Evolutionary conservation across 2,329 filamentous ascomycete species (phyloP).

Genomic region (Neopestalotiopsis sp.): DNA sequence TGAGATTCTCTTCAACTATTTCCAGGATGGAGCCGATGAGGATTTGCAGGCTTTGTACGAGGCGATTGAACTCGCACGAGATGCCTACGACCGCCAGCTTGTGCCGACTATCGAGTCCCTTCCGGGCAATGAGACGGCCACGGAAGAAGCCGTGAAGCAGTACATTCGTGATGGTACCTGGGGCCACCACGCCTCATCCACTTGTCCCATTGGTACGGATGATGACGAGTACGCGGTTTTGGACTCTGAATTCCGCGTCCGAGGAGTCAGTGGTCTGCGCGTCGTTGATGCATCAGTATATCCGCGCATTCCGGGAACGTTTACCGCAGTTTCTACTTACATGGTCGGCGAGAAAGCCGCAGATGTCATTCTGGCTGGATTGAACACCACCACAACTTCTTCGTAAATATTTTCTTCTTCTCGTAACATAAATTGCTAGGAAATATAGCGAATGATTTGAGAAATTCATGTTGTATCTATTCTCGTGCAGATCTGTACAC

Average conservation of each 20-base stretch:
- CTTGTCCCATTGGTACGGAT: constrained; percentile 39
- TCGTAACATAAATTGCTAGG: not conserved
- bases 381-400: not conserved
- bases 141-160: constrained; percentile 28
- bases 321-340: constrained; percentile 33
- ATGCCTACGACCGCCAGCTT: constrained; percentile 47
- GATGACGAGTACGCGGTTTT: constrained; percentile 56
- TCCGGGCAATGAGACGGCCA: constrained; percentile 23
- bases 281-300: constrained; percentile 62
- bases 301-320: constrained; percentile 51
- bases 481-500: not conserved
- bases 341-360: constrained; percentile 36
- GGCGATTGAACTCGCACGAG: constrained; percentile 55
- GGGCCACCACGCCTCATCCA: constrained; percentile 32
- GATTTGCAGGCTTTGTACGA: constrained; percentile 60
- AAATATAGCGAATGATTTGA: not conserved
- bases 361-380: constrained; percentile 26
- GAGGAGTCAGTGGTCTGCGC: constrained; percentile 54
- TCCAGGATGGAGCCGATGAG: constrained; percentile 49
- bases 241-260: constrained; percentile 56
- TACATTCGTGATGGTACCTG: constrained; percentile 24
- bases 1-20: constrained; percentile 65
- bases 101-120: constrained; percentile 36
- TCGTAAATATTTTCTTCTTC: not conserved
- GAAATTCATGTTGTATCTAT: not conserved